A percentile compares a stretch with the other conserved stretches of the same genome.
Conservation (phyloP, 1,139 yeast genomes). For the Sugiyamaella sp. region DNA sequence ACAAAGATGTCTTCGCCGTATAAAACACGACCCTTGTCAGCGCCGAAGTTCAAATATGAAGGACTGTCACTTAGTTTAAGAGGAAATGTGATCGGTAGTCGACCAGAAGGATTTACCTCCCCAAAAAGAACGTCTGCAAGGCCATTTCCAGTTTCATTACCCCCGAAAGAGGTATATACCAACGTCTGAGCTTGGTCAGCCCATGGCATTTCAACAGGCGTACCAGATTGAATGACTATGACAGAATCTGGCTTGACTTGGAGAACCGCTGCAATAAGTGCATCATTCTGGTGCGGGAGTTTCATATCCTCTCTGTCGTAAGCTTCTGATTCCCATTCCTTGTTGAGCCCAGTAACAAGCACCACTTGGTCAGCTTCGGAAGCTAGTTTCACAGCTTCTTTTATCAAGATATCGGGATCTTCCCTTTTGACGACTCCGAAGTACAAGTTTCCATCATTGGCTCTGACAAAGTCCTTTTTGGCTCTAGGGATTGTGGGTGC, state of each 20-base stretch:
- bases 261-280: slow-evolving; percentile 50
- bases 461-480: slow-evolving; percentile 10
- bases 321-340: slow-evolving; percentile 58
- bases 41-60: slow-evolving; percentile 49
- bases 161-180: slow-evolving; percentile 56
- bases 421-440: slow-evolving; percentile 12
- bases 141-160: slow-evolving; percentile 53
- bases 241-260: slow-evolving; percentile 55
- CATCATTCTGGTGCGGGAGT: slow-evolving; percentile 55
- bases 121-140: slow-evolving; percentile 64
- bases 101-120: slow-evolving; percentile 65
- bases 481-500: slow-evolving; percentile 16
- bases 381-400: slow-evolving; percentile 50
- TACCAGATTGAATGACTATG: slow-evolving; percentile 62
- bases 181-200: slow-evolving; percentile 50
- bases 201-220: slow-evolving; percentile 68
- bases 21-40: slow-evolving; percentile 55
- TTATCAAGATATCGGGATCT: slow-evolving; percentile 29
- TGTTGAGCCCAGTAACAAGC: slow-evolving; percentile 50
- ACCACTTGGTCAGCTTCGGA: slow-evolving; percentile 52
- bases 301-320: slow-evolving; percentile 50
- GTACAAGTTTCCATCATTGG: slow-evolving; percentile 12
- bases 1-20: slow-evolving; percentile 62
- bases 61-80: slow-evolving; percentile 51
- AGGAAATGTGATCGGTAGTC: slow-evolving; percentile 63